Evolutionary conservation across 2,329 filamentous ascomycete genomes (phyloP), one percentile per base, ranked within the genome.

Genomic region (Botrytis paeoniae): DNA sequence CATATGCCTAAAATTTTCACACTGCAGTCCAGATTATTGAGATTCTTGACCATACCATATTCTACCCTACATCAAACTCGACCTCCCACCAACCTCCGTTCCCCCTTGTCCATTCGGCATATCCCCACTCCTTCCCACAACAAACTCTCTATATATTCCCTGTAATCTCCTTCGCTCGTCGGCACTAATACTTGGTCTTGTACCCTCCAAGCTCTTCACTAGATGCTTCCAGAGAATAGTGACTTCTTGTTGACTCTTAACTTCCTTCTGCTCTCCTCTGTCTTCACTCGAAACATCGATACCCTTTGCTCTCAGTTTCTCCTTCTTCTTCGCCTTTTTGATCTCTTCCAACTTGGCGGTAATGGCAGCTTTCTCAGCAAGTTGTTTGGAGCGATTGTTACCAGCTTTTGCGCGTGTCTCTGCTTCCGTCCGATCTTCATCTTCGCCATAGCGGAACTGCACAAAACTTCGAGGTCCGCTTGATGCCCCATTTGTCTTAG

Each of bases 41-140:
- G 51, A 18, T 57, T 18, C 51, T n/a, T 57, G n/a, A 29, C 51
- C 51, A 32, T 57, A n/a, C 32, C n/a, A 29, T 32, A 69, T 41
- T 35, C 9, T 39, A 43, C 39, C 64, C 62, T 73, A 79, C 96
- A 98, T 98, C 83, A 99, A 85, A 83, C 94, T 98, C 78, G 92
- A 95, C 80, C 96, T 86, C 22, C 95, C 96, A 12, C 96, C 96
- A 83, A 99, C 90, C 83, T 98, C 96, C 82, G 91, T 97, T 73
- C 92, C 93, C 0, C 93, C 94, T 83, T 98, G 93, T 2, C 96
- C 96, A 82, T 92, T 95, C 74, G 91, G 93, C 93, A 99, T 94
- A 85, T 98, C 95, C 12, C 96, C 96, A 82, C 95, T 97, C 77
- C 96, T 87, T 0, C 94, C 95, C 6, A 93, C 93, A 0, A 98